phyloP scores from a whole-genome alignment of 2,329 filamentous ascomycete genomes.

The Apiospora hydei region DNA sequence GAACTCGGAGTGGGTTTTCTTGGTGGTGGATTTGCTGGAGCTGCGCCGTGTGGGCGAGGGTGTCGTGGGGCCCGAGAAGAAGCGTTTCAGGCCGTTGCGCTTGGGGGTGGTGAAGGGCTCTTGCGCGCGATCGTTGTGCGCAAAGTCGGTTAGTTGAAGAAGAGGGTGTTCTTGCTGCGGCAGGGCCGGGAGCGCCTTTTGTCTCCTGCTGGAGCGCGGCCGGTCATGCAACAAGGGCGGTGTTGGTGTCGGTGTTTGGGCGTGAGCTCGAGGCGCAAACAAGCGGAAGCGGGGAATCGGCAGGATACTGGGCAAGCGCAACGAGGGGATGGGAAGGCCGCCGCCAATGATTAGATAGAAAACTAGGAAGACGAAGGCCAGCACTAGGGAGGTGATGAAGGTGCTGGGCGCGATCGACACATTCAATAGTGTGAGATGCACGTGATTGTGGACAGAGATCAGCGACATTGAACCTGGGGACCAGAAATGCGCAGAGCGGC shows the following conservation, averaged over 20 bases:
- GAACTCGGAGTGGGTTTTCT: conserved; percentile 31
- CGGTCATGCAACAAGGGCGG: conserved; percentile 17
- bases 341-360: conserved; percentile 53
- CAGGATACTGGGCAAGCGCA: conserved; percentile 25
- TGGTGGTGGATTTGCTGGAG: conserved; percentile 31
- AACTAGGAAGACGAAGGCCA: conserved; percentile 59
- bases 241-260: conserved; percentile 18
- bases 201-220: conserved; percentile 34
- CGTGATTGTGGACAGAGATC: conserved; percentile 67
- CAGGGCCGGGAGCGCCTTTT: conserved; percentile 27
- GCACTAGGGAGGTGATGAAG: conserved; percentile 59
- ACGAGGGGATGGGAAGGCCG: conserved; percentile 37
- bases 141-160: conserved; percentile 36
- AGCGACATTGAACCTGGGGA: conserved; percentile 48
- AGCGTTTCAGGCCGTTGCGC: conserved; percentile 32
- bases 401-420: conserved; percentile 65
- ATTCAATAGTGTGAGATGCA: conserved; percentile 60
- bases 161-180: conserved; percentile 33
- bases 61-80: conserved; percentile 36
- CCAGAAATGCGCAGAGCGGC: conserved; percentile 1
- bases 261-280: conserved; percentile 21
- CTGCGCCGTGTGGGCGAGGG: conserved; percentile 35
- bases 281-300: conserved; percentile 26
- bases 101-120: conserved; percentile 25
- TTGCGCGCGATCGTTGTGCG: conserved; percentile 31